Conservation (phyloP, 75 land plant species). For the Sequoia sempervirens region DNA sequence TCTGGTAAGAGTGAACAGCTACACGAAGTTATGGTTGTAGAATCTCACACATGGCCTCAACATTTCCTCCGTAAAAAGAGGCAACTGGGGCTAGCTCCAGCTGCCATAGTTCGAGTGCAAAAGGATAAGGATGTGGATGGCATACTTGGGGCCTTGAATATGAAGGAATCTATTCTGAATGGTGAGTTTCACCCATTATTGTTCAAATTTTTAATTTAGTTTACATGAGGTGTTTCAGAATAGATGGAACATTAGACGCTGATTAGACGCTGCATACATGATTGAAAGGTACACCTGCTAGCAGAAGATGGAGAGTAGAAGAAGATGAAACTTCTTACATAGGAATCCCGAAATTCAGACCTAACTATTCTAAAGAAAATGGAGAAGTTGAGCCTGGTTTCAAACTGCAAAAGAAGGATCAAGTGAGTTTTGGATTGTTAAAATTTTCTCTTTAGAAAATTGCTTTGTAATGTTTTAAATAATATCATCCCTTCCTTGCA, state of each 20-base stretch:
- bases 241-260: background rate
- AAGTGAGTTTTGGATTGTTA: conserved; percentile 6
- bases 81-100: conserved; percentile 78
- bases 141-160: conserved; percentile 29
- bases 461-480: background rate
- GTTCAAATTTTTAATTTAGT: background rate
- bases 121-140: conserved; percentile 37
- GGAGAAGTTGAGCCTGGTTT: conserved; percentile 37
- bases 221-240: background rate
- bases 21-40: conserved; percentile 44
- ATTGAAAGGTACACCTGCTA: conserved; percentile 17
- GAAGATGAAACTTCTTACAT: conserved; percentile 29
- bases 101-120: conserved; percentile 68
- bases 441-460: background rate
- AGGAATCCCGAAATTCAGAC: conserved; percentile 34
- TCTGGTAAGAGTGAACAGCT: conserved; percentile 69
- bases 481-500: background rate
- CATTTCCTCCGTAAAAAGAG: conserved; percentile 52
- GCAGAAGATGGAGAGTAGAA: conserved; percentile 21
- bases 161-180: conserved; percentile 29
- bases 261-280: background rate
- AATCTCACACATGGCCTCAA: conserved; percentile 77
- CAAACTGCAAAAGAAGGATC: conserved; percentile 13
- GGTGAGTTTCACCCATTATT: conserved; percentile 25
- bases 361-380: conserved; percentile 54